Evolutionary conservation across 305 asterid species (phyloP).

Genomic region (Ruellia speciosa): DNA sequence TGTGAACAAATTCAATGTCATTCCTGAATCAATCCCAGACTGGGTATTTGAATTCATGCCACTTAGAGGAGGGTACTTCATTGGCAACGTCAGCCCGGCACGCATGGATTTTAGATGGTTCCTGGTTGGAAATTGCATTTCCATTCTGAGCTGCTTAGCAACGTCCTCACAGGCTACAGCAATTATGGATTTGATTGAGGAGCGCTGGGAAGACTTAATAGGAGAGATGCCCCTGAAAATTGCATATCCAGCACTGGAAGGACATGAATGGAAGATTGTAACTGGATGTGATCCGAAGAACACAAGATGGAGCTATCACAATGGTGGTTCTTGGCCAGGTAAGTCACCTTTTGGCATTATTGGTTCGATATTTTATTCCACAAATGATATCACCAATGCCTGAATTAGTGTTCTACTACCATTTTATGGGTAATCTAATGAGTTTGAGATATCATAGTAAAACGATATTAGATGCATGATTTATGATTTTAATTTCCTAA

Average conservation of each 20-base stretch:
- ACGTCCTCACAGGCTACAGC: conserved; percentile 51
- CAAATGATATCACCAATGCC: too few species aligned
- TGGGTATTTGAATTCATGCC: conserved; percentile 73
- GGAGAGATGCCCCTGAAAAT: conserved; percentile 65
- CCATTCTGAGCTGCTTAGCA: conserved; percentile 48
- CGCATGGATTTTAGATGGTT: conserved; percentile 70
- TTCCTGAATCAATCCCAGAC: conserved; percentile 56
- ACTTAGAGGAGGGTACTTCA: conserved; percentile 50
- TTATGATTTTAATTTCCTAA: too few species aligned
- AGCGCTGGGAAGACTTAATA: conserved; percentile 45
- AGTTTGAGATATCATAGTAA: too few species aligned
- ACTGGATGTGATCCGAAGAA: conserved; percentile 63
- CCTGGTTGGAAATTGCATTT: conserved; percentile 48
- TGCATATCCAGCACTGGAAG: conserved; percentile 52
- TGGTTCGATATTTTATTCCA: too few species aligned
- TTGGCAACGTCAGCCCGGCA: conserved; percentile 61
- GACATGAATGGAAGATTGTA: conserved; percentile 47
- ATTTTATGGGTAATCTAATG: too few species aligned
- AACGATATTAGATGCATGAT: too few species aligned
- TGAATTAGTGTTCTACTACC: too few species aligned
- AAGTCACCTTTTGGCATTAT: neutral
- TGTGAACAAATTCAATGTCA: conserved; percentile 61
- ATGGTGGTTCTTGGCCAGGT: conserved; percentile 78
- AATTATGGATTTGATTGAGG: conserved; percentile 58
- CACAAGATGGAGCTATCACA: conserved; percentile 63